Evolutionary conservation across 768 basidiomycete species (phyloP).

Genomic region (Boletellus ananas): DNA sequence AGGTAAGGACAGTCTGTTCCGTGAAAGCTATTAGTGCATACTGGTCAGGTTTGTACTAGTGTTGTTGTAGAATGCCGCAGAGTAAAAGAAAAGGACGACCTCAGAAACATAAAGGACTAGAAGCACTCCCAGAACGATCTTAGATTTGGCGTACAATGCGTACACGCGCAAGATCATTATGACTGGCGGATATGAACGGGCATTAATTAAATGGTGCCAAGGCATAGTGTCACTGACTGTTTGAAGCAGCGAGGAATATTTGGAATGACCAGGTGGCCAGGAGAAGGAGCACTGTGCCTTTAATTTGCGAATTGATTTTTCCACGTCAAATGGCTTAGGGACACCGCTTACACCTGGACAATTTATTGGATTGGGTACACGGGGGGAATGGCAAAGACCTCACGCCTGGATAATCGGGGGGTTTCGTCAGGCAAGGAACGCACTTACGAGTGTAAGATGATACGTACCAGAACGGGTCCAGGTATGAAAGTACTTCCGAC

Average conservation of each 20-base stretch:
- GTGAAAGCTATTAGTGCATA: neutral
- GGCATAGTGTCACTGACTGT: slow-evolving; percentile 12
- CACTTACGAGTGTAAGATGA: neutral
- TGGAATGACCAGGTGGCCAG: neutral
- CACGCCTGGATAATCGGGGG: slow-evolving; percentile 11
- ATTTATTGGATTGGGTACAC: neutral
- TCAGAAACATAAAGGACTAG: slow-evolving; percentile 10
- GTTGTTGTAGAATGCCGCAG: slow-evolving; percentile 1
- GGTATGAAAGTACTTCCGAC: slow-evolving; percentile 16
- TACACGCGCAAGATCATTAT: slow-evolving; percentile 25
- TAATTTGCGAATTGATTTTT: neutral
- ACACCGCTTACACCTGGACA: slow-evolving; percentile 14
- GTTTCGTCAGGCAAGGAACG: neutral
- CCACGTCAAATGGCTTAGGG: neutral
- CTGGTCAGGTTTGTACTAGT: slow-evolving; percentile 8
- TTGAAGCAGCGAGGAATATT: slow-evolving; percentile 15
- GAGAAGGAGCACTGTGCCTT: slow-evolving; percentile 11
- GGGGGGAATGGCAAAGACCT: neutral
- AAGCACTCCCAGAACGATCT: slow-evolving; percentile 10
- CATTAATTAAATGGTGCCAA: neutral
- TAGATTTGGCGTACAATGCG: slow-evolving; percentile 20
- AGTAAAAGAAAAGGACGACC: neutral
- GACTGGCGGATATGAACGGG: slow-evolving; percentile 2
- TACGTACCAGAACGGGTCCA: slow-evolving; percentile 12
- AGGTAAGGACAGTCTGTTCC: neutral